These are phyloP conservation scores for Neospermospora avenae DNA, from an alignment of 2,329 filamentous ascomycete species.

Conservation along the genomic window DNA sequence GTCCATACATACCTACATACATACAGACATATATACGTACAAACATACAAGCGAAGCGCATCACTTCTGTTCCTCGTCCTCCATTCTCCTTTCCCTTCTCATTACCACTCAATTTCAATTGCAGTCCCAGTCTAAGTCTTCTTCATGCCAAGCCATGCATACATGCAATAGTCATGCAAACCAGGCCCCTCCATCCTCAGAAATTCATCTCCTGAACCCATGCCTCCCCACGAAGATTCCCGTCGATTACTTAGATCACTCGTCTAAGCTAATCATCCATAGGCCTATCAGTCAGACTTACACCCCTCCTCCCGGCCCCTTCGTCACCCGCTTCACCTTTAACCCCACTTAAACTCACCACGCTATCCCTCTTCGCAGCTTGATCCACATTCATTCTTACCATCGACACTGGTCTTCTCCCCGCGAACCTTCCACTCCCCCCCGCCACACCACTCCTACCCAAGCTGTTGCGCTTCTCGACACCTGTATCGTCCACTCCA, in stretches of 20 bases:
- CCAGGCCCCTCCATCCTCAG: background rate
- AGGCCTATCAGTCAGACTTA: slow-evolving; percentile 71
- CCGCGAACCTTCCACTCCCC: slow-evolving; percentile 47
- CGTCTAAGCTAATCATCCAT: slow-evolving; percentile 84
- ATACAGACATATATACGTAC: slow-evolving; percentile 8
- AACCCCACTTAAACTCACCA: slow-evolving; percentile 21
- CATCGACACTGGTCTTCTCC: slow-evolving; percentile 34
- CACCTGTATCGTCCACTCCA: slow-evolving; percentile 22
- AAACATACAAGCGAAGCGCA: background rate
- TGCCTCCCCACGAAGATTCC: too few species aligned
- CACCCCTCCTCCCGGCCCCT: slow-evolving; percentile 44
- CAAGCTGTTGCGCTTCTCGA: slow-evolving; percentile 65
- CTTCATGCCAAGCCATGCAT: background rate
- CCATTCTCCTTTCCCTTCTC: background rate
- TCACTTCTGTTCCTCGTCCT: too few species aligned
- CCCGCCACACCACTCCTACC: slow-evolving; percentile 52
- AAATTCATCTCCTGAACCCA: slow-evolving; percentile 26
- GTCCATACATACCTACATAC: slow-evolving; percentile 25
- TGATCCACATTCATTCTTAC: slow-evolving; percentile 34
- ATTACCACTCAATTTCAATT: background rate
- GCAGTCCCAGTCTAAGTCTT: background rate
- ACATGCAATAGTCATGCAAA: too few species aligned
- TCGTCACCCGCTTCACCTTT: slow-evolving; percentile 36
- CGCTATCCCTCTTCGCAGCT: slow-evolving; percentile 30
- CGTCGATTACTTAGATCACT: too few species aligned